These are phyloP conservation scores for Phytophthora pistaciae DNA, from an alignment of 352 stramenopile species.

Conservation along the genomic window DNA sequence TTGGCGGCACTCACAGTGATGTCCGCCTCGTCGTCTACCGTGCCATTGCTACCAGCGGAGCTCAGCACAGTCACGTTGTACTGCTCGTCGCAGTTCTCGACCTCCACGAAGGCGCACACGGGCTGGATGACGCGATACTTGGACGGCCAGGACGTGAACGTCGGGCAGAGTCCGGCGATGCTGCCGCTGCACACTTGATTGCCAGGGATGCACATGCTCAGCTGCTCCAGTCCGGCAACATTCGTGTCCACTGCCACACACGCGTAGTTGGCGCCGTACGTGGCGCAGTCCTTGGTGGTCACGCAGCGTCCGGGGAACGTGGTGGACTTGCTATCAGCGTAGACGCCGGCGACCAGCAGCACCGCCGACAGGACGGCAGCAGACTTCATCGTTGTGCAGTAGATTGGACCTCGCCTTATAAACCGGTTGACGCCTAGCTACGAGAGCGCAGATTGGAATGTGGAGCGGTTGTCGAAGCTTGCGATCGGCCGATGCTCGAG, in stretches of 20 bases:
- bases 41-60: slow-evolving; percentile 35
- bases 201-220: slow-evolving; percentile 77
- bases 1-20: slow-evolving; percentile 30
- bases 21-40: slow-evolving; percentile 26
- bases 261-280: slow-evolving; percentile 68
- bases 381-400: slow-evolving; percentile 18
- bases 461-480: slow-evolving; percentile 21
- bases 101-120: slow-evolving; percentile 73
- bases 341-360: slow-evolving; percentile 21
- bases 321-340: slow-evolving; percentile 41
- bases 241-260: slow-evolving; percentile 77
- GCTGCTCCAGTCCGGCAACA: slow-evolving; percentile 59
- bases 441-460: slow-evolving; percentile 26
- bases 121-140: slow-evolving; percentile 77
- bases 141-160: slow-evolving; percentile 75
- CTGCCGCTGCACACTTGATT: slow-evolving; percentile 65
- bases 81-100: slow-evolving; percentile 71
- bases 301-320: slow-evolving; percentile 65
- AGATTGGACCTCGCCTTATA: background rate
- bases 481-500: background rate
- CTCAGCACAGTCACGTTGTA: slow-evolving; percentile 45
- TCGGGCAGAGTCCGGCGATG: slow-evolving; percentile 73
- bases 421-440: background rate
- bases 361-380: slow-evolving; percentile 21
- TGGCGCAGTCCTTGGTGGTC: slow-evolving; percentile 55